These are phyloP conservation scores for Aspergillaceae sp. DNA, from an alignment of 2,329 filamentous ascomycete genomes.

Conservation along the genomic window DNA sequence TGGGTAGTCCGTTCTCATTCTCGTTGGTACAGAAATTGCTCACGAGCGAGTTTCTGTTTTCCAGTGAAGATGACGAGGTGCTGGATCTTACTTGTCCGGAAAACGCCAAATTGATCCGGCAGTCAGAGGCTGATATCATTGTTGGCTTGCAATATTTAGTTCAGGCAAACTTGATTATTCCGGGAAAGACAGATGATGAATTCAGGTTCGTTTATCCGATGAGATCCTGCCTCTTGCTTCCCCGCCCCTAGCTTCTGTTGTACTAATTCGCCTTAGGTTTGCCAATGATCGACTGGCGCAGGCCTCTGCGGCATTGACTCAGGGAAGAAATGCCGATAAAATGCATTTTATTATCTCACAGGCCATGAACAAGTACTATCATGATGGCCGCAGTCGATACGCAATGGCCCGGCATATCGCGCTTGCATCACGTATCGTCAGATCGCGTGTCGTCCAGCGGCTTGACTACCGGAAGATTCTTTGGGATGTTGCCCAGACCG, in stretches of 20 bases:
- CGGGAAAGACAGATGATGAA: constrained; percentile 73
- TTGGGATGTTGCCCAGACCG: constrained; percentile 67
- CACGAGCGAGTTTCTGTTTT: constrained; percentile 61
- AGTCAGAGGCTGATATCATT: constrained; percentile 56
- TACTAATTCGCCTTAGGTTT: constrained; percentile 46
- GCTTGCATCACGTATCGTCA: constrained; percentile 66
- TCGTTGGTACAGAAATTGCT: constrained; percentile 68
- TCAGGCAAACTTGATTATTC: constrained; percentile 69
- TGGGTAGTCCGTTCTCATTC: constrained; percentile 80
- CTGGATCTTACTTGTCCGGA: constrained; percentile 31
- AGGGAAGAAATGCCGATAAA: constrained; percentile 57
- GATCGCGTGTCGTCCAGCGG: constrained; percentile 51
- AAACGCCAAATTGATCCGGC: constrained; percentile 43
- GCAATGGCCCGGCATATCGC: constrained; percentile 74
- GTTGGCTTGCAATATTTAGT: constrained; percentile 75
- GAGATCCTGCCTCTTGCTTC: no score
- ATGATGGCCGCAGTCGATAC: constrained; percentile 58
- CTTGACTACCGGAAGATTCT: constrained; percentile 65
- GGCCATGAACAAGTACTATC: constrained; percentile 64
- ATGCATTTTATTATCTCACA: constrained; percentile 91
- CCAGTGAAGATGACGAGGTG: constrained; percentile 37
- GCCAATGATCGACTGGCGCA: constrained; percentile 80
- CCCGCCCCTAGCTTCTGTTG: no score
- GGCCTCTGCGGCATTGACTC: constrained; percentile 60
- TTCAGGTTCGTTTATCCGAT: constrained; percentile 44